Conservation (phyloP, 768 basidiomycete species). For the Lactifluus piperatus region DNA sequence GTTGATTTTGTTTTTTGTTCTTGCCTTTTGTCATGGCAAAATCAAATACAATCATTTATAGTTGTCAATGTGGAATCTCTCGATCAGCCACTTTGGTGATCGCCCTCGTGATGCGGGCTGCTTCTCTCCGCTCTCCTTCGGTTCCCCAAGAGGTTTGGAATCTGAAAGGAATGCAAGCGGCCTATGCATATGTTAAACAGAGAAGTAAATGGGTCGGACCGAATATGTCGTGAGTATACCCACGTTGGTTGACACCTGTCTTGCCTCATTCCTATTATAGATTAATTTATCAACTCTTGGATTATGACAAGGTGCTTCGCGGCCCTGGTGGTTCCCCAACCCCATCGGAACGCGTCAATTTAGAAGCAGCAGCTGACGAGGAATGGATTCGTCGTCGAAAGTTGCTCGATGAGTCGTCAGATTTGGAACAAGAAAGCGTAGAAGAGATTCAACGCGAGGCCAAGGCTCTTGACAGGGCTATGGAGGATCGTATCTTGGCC, state of each 20-base stretch:
- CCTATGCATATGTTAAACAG: slow-evolving; percentile 83
- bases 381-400: slow-evolving; percentile 71
- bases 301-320: slow-evolving; percentile 72
- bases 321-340: slow-evolving; percentile 38
- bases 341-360: slow-evolving; percentile 46
- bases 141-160: slow-evolving; percentile 72
- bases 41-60: slow-evolving; percentile 27
- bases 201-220: slow-evolving; percentile 85
- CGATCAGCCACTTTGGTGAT: slow-evolving; percentile 86
- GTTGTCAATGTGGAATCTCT: slow-evolving; percentile 92
- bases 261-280: slow-evolving; percentile 33
- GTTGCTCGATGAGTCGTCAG: slow-evolving; percentile 46
- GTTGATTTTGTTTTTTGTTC: slow-evolving; percentile 27
- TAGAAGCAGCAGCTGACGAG: slow-evolving; percentile 48
- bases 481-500: slow-evolving; percentile 74
- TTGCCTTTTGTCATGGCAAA: too few relatives aligned
- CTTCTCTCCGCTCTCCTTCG: slow-evolving; percentile 51
- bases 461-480: slow-evolving; percentile 75
- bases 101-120: slow-evolving; percentile 90
- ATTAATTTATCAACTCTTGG: slow-evolving; percentile 87
- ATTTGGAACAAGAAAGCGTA: slow-evolving; percentile 46
- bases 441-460: slow-evolving; percentile 66
- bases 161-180: slow-evolving; percentile 81
- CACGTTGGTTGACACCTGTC: background rate
- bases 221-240: slow-evolving; percentile 79